These are phyloP conservation scores for Cladosporium colombiae DNA, from an alignment of 2,329 filamentous ascomycete species.

Conservation along the genomic window DNA sequence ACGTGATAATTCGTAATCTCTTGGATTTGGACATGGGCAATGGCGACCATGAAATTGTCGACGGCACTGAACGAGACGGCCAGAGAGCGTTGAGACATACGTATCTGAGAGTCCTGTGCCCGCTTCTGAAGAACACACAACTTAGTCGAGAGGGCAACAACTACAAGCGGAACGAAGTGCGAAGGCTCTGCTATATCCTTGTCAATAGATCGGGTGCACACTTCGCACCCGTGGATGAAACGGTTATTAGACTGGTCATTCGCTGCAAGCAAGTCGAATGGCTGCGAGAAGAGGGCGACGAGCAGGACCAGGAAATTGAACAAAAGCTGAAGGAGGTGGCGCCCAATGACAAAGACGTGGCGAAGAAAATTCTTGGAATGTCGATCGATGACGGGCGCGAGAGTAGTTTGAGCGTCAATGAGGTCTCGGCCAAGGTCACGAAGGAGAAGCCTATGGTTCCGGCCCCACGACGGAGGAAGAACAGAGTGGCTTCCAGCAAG, in stretches of 20 bases:
- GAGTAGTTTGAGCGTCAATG: conserved; percentile 73
- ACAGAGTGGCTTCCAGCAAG: conserved; percentile 23
- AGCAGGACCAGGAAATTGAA: conserved; percentile 31
- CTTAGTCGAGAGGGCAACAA: conserved; percentile 75
- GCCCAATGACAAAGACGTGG: conserved; percentile 35
- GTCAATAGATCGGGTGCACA: conserved; percentile 53
- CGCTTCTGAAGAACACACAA: conserved; percentile 87
- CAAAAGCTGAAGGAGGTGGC: conserved; percentile 32
- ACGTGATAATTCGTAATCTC: conserved; percentile 96
- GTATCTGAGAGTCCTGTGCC: conserved; percentile 89
- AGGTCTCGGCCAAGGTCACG: conserved; percentile 68
- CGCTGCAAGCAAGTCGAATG: conserved; percentile 57
- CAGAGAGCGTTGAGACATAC: conserved; percentile 73
- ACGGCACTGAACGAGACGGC: conserved; percentile 32
- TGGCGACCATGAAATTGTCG: conserved; percentile 31
- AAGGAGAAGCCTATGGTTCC: conserved; percentile 81
- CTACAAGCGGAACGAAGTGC: conserved; percentile 87
- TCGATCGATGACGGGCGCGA: conserved; percentile 67
- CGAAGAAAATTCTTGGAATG: conserved; percentile 67
- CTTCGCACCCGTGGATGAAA: conserved; percentile 79
- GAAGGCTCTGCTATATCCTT: conserved; percentile 73
- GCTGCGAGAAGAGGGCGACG: conserved; percentile 38
- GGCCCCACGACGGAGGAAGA: conserved; percentile 67
- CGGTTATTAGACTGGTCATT: conserved; percentile 73
- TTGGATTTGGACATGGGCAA: conserved; percentile 88